These are phyloP conservation scores for Hyphopichia pseudoburtonii DNA, from an alignment of 1,139 yeast species.

Conservation along the genomic window DNA sequence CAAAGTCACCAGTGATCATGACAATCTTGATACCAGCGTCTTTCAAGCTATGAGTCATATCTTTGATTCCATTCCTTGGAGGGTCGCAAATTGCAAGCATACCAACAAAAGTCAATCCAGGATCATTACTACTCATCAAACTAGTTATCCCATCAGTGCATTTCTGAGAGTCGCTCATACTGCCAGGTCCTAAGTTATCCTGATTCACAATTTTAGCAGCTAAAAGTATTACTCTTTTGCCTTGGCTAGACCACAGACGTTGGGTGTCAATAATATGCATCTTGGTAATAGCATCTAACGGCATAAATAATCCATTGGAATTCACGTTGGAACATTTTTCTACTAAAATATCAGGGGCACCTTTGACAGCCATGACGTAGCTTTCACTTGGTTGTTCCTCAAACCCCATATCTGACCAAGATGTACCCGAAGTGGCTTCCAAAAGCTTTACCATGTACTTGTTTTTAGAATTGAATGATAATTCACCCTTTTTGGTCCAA, in stretches of 20 bases:
- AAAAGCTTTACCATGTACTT: slow-evolving; percentile 46
- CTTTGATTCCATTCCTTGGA: slow-evolving; percentile 44
- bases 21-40: slow-evolving; percentile 51
- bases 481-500: slow-evolving; percentile 29
- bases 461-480: slow-evolving; percentile 48
- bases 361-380: slow-evolving; percentile 38
- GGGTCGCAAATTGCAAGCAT: slow-evolving; percentile 53
- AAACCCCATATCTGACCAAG: slow-evolving; percentile 13
- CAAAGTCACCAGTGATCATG: slow-evolving; percentile 59
- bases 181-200: slow-evolving; percentile 6
- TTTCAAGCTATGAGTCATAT: slow-evolving; percentile 36
- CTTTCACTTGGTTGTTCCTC: slow-evolving; percentile 11
- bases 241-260: slow-evolving; percentile 38
- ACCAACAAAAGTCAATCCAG: slow-evolving; percentile 35
- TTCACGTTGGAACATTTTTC: slow-evolving; percentile 28
- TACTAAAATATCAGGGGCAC: slow-evolving; percentile 51
- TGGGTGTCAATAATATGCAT: slow-evolving; percentile 26
- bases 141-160: slow-evolving; percentile 1
- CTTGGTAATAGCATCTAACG: slow-evolving; percentile 14
- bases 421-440: slow-evolving; percentile 12
- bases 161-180: slow-evolving; percentile 2
- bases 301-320: slow-evolving; percentile 12
- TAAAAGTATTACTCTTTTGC: slow-evolving; percentile 47
- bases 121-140: slow-evolving; percentile 10
- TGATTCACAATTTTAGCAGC: slow-evolving; percentile 26